phyloP scores from a whole-genome alignment of 352 stramenopile species.

The Lagenidium giganteum region DNA sequence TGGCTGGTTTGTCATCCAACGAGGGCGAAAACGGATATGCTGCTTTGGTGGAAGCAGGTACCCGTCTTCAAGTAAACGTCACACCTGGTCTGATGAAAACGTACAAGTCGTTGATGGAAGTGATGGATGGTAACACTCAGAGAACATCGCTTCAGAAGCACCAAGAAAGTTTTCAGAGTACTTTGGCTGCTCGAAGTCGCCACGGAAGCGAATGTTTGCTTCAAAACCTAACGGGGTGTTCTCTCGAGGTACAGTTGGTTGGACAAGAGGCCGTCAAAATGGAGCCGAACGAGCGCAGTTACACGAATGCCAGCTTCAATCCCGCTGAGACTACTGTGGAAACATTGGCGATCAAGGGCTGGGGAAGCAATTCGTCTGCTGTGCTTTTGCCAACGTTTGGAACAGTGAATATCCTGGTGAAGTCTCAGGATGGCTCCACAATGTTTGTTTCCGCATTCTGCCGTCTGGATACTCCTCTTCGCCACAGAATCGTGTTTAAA shows the following conservation, averaged over 20 bases:
- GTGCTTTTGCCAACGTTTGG: conserved; percentile 42
- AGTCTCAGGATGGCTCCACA: conserved; percentile 25
- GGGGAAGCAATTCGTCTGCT: conserved; percentile 23
- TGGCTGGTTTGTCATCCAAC: conserved; percentile 42
- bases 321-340: conserved; percentile 30
- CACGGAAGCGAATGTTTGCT: conserved; percentile 43
- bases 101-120: conserved; percentile 59
- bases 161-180: conserved; percentile 34
- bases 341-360: conserved; percentile 39
- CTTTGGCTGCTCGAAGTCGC: conserved; percentile 23
- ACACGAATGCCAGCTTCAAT: conserved; percentile 22
- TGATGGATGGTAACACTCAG: conserved; percentile 51
- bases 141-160: conserved; percentile 47
- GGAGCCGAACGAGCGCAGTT: conserved; percentile 33
- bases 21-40: conserved; percentile 59
- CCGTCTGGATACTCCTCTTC: conserved; percentile 45
- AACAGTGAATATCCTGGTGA: conserved; percentile 41
- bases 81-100: conserved; percentile 60
- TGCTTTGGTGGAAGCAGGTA: conserved; percentile 53
- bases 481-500: conserved; percentile 49
- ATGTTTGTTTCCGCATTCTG: conserved; percentile 55
- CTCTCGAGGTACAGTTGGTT: conserved; percentile 31
- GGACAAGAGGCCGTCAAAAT: conserved; percentile 30
- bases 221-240: conserved; percentile 57
- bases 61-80: conserved; percentile 75